phyloP scores from a whole-genome alignment of 108 stramenopile species.

The Thalassiosira profunda region DNA sequence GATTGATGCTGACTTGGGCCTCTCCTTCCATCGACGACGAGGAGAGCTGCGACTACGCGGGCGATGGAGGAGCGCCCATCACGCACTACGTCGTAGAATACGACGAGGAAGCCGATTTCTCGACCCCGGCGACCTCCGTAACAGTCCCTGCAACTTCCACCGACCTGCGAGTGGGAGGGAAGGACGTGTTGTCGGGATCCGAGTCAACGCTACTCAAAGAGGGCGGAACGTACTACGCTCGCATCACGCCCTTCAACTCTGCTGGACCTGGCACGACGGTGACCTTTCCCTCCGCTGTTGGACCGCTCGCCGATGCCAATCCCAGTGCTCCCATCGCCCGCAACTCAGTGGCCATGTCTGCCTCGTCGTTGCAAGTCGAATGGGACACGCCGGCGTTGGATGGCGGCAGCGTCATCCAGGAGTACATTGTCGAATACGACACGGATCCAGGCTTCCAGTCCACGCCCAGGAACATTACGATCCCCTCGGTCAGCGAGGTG shows the following conservation, averaged over 20 bases:
- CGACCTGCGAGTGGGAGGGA: conserved; percentile 67
- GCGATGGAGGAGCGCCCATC: conserved; percentile 82
- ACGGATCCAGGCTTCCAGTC: conserved; percentile 46
- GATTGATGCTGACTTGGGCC: conserved; percentile 75
- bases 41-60: conserved; percentile 65
- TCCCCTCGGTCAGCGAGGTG: conserved; percentile 57
- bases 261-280: conserved; percentile 62
- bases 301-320: conserved; percentile 60
- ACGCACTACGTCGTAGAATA: conserved; percentile 88
- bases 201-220: conserved; percentile 51
- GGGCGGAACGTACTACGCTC: conserved; percentile 69
- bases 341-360: conserved; percentile 16
- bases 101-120: conserved; percentile 68
- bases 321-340: conserved; percentile 50
- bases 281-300: conserved; percentile 45
- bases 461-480: conserved; percentile 22
- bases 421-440: conserved; percentile 74
- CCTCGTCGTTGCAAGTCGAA: conserved; percentile 43
- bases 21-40: conserved; percentile 54
- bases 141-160: conserved; percentile 39
- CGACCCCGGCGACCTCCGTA: conserved; percentile 62
- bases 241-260: conserved; percentile 81
- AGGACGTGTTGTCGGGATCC: conserved; percentile 80
- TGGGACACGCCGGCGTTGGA: conserved; percentile 69
- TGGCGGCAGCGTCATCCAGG: conserved; percentile 74